Conservation (phyloP, 371 early-diverging fungal species). For the Haplosporangium sp. region DNA sequence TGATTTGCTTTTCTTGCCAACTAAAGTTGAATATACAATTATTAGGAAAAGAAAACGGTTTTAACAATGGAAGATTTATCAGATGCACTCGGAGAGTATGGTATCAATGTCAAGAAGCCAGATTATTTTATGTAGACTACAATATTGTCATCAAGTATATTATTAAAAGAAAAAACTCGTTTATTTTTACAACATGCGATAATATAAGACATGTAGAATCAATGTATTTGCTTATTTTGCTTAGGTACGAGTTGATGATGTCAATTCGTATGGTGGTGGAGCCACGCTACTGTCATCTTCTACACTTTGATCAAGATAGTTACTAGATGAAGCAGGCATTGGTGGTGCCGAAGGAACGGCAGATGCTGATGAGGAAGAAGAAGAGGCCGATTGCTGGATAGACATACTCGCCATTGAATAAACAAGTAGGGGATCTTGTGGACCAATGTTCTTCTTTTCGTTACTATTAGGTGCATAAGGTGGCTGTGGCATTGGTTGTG, state of each 20-base stretch:
- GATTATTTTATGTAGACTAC: conserved; percentile 80
- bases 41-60: conserved; percentile 83
- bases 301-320: background rate
- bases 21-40: too few relatives aligned
- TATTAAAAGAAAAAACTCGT: background rate
- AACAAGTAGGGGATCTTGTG: conserved; percentile 24
- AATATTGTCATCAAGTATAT: too few relatives aligned
- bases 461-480: background rate
- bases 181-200: conserved; percentile 3
- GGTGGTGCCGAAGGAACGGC: conserved; percentile 29
- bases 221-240: too few relatives aligned
- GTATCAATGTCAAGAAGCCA: conserved; percentile 94
- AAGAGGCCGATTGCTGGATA: background rate
- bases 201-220: background rate
- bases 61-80: conserved; percentile 95
- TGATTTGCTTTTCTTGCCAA: too few relatives aligned
- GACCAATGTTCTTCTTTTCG: conserved; percentile 3
- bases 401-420: conserved; percentile 26
- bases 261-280: conserved; percentile 29
- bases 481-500: background rate
- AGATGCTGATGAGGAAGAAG: background rate
- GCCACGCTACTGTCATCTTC: conserved; percentile 9
- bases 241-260: background rate
- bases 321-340: background rate
- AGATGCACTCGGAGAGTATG: conserved; percentile 91